Percentiles rank a stretch among this genome's conserved stretches.
Evolutionary conservation across 169 alveolate species (phyloP).

Genomic region (Plasmodium vinckei): DNA sequence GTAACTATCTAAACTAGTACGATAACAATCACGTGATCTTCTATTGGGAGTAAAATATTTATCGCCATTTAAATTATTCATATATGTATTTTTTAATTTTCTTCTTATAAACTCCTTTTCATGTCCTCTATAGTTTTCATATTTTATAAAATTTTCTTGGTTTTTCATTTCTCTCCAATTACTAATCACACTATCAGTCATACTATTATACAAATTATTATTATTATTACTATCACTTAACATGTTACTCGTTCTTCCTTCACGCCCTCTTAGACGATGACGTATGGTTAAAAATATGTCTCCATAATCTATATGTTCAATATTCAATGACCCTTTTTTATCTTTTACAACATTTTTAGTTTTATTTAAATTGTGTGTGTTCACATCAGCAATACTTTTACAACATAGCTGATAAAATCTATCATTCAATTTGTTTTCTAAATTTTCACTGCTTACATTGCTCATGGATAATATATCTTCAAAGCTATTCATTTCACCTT

Average conservation of each 20-base stretch:
- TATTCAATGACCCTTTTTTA: constrained; percentile 23
- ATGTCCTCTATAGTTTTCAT: neutral
- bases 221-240: neutral
- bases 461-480: constrained; percentile 49
- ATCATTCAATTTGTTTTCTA: constrained; percentile 55
- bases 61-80: constrained; percentile 5
- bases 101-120: constrained; percentile 1
- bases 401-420: constrained; percentile 59
- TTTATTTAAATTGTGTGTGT: constrained; percentile 59
- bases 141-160: neutral
- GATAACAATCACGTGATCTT: constrained; percentile 2
- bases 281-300: constrained; percentile 58
- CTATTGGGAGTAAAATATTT: constrained; percentile 8
- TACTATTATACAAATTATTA: neutral
- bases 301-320: constrained; percentile 64
- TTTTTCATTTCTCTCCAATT: neutral
- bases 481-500: constrained; percentile 37
- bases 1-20: neutral
- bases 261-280: constrained; percentile 5
- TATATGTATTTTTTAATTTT: constrained; percentile 12
- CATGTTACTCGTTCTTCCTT: constrained; percentile 11
- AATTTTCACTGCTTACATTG: constrained; percentile 23
- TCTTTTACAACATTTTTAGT: constrained; percentile 1
- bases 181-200: neutral
- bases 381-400: constrained; percentile 71